These are phyloP conservation scores for Gleditsia sinensis DNA, from an alignment of 306 rosid species.

Conservation along the genomic window DNA sequence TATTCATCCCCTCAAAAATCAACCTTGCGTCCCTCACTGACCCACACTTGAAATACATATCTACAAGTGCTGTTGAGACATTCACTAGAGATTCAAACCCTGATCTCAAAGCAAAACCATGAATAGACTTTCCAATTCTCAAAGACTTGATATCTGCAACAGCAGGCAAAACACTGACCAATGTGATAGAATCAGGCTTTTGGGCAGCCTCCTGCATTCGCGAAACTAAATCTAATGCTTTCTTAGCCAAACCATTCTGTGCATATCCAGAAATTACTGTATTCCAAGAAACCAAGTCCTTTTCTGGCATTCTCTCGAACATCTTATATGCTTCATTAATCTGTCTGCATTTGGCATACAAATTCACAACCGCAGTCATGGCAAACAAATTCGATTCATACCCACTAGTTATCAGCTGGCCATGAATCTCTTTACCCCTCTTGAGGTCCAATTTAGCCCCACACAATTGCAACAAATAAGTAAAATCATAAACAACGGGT, in stretches of 20 bases:
- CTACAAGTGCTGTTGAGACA: constrained; percentile 64
- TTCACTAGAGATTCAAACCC: constrained; percentile 71
- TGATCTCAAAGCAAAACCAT: constrained; percentile 65
- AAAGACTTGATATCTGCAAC: constrained; percentile 68
- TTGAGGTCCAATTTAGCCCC: constrained; percentile 66
- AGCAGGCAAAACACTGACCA: constrained; percentile 87
- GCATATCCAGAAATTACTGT: constrained; percentile 75
- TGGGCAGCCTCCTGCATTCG: constrained; percentile 73
- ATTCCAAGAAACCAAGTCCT: constrained; percentile 88
- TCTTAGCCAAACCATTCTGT: constrained; percentile 70
- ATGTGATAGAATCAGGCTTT: constrained; percentile 74
- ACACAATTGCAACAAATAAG: constrained; percentile 74
- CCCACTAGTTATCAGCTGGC: constrained; percentile 60
- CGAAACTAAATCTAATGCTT: constrained; percentile 55
- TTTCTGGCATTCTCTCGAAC: constrained; percentile 86
- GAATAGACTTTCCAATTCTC: constrained; percentile 71
- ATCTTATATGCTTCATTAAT: constrained; percentile 73
- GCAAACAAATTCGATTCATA: constrained; percentile 72
- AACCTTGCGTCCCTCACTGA: constrained; percentile 54
- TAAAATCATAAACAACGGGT: constrained; percentile 84
- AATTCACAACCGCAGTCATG: constrained; percentile 78
- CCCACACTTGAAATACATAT: constrained; percentile 85
- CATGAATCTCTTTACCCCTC: constrained; percentile 86
- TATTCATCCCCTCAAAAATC: constrained; percentile 63
- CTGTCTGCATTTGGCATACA: constrained; percentile 74